Evolutionary conservation across 1,139 yeast species (phyloP).

Genomic region (Chernovozyma aurita): DNA sequence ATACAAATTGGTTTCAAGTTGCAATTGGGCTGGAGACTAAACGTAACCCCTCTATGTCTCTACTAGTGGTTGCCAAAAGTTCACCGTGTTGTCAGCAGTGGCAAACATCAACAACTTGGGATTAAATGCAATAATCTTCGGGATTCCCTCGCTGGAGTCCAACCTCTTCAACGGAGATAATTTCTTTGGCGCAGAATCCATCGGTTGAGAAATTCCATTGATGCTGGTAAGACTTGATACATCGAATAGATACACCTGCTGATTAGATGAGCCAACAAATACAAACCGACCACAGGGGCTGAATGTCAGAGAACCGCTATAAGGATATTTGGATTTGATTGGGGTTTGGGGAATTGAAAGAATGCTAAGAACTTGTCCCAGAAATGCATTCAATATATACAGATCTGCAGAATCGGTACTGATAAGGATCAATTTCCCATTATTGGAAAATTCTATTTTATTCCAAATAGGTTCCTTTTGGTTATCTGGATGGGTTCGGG

Average conservation of each 20-base stretch:
- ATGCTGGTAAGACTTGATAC: constrained; percentile 23
- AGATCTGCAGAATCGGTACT: constrained; percentile 54
- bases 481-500: constrained; percentile 9
- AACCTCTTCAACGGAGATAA: constrained; percentile 23
- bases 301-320: constrained; percentile 60
- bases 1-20: no score
- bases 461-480: constrained; percentile 43
- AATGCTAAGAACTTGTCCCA: constrained; percentile 54
- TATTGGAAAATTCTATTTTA: constrained; percentile 77
- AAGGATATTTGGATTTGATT: constrained; percentile 40
- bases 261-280: constrained; percentile 58
- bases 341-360: constrained; percentile 26
- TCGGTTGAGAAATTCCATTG: constrained; percentile 14
- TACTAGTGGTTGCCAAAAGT: constrained; percentile 34
- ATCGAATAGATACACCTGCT: constrained; percentile 62
- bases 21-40: no score
- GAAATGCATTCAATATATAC: constrained; percentile 66
- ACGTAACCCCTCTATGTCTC: constrained; percentile 2
- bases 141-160: constrained; percentile 31
- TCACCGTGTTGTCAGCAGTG: constrained; percentile 64
- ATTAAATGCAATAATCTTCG: constrained; percentile 68
- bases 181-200: constrained; percentile 19
- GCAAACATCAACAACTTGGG: constrained; percentile 77
- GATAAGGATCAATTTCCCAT: constrained; percentile 69
- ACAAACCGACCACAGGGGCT: constrained; percentile 81